Evolutionary conservation across 352 stramenopile species (phyloP), one percentile per base, ranked within the genome.

Genomic region (Phytophthora pini): DNA sequence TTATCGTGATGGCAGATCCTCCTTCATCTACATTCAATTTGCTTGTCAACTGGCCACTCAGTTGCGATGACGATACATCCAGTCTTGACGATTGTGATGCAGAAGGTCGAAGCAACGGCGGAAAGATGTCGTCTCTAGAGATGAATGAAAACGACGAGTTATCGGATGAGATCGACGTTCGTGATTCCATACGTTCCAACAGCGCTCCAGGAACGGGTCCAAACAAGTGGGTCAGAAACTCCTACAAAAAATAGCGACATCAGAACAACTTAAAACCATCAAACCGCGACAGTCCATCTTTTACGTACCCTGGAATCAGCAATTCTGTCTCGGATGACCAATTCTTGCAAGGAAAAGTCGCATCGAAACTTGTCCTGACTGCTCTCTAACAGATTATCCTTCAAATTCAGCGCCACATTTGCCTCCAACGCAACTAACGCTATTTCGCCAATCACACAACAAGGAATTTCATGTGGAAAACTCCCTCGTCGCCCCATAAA

Each of bases 331-430:
- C 60, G 54, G 10, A 88, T 74, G 24, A 75, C 51, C 11, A 49
- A 55, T 59, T 78, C 65, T 39, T 78, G 68, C 43, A 88, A 47
- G 1, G 77, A 84, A 49, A 88, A 80, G 1, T 84, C 65, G 34
- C 70, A 85, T 59, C 73, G 53, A 10, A 82, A 36, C 5, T 51
- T n/a, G n/a, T 22, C 55, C 20, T 59, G 41, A 11, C 24, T 58
- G 39, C 57, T 46, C 5, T 36, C 13, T 22, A 58, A 55, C 13
- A 20, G 6, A n/a, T 15, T 52, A 12, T 50, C 43, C 8, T 48
- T 38, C 27, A 72, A 68, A 31, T 53, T 44, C 17, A 81, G 6
- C 7, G 17, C 15, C 36, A 77, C 7, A 24, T 68, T 65, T 48
- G 59, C 62, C 47, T 68, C 49, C 17, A 83, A 41, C 13, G 56